Conservation (phyloP, 345 rosid species). For the Brassica cretica region DNA sequence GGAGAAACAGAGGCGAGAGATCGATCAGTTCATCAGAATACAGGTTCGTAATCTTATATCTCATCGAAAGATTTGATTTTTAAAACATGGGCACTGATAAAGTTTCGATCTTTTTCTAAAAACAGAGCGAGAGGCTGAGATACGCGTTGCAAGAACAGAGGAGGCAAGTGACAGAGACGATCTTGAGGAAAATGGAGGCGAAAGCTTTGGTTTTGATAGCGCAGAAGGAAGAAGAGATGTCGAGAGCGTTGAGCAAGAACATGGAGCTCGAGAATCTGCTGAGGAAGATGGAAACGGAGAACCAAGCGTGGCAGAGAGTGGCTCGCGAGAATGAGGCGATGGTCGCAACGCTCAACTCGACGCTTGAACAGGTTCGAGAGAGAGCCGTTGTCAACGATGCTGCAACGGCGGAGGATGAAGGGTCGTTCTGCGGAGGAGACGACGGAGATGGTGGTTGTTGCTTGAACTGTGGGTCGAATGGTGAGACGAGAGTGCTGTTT, state of each 20-base stretch:
- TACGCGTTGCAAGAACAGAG: conserved; percentile 57
- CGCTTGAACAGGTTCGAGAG: conserved; percentile 53
- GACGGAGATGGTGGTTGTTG: conserved; percentile 41
- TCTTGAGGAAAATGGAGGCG: conserved; percentile 45
- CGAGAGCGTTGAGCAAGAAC: conserved; percentile 47
- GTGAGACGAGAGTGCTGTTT: conserved; percentile 63
- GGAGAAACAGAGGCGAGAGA: conserved; percentile 61
- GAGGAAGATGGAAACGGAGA: conserved; percentile 56
- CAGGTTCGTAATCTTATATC: conserved; percentile 52
- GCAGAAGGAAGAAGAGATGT: conserved; percentile 66
- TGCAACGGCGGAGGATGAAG: conserved; percentile 46
- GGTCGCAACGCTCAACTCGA: conserved; percentile 48
- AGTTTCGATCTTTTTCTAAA: background rate
- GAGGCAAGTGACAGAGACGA: conserved; percentile 43
- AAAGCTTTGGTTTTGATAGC: conserved; percentile 44
- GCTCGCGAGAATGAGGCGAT: conserved; percentile 63
- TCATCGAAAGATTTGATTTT: background rate
- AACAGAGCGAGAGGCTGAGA: conserved; percentile 59
- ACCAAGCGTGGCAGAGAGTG: conserved; percentile 56
- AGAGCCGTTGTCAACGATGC: conserved; percentile 39
- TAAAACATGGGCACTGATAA: conserved; percentile 7
- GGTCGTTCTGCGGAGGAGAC: conserved; percentile 45
- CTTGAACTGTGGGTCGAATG: conserved; percentile 50
- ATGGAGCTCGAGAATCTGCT: conserved; percentile 58
- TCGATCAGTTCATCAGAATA: conserved; percentile 54